Base-by-base conservation (phyloP, 371 early-diverging fungal species). In the Lichtheimia ornata region DNA sequence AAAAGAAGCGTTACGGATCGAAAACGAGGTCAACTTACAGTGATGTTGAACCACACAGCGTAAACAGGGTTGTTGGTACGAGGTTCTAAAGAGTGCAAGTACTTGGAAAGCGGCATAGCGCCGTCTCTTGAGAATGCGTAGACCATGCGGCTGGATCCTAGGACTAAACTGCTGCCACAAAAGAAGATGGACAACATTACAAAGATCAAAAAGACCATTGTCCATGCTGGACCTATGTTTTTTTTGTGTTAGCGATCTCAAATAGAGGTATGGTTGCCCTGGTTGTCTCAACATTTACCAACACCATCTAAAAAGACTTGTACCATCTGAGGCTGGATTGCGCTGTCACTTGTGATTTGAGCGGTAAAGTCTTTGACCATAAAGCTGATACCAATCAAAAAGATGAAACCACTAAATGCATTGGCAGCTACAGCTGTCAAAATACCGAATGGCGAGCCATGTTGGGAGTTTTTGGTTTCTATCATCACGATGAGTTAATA, bases 91-190 rank as follows among this genome's bases (percentile, higher is more conserved):
- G 58, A 0, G 53, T 77, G 76, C 14, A 81, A 50, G n/a, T 64
- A 51, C 14, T 69, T 72, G 44, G 78, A 77, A 30, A 75, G 66
- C 6, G 77, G 76, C 78, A 81, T 73, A 7, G 78, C 89, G 18
- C 88, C 88, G 68, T 90, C 90, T 63, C 92, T 79, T 17, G 90
- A 84, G 75, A 91, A 89, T 6, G 90, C 89, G 62, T 89, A 91
- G 17, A 89, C 77, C 88, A 87, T 88, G 45, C 90, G 83, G 7
- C 87, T 86, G 62, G 83, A 85, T 50, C 87, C 79, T 2, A 84
- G 71, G 4, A 76, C 72, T 3, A 82, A 74, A 42, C 83, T 79
- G 27, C 79, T 66, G 25, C 86, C 84, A 35, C 83, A 83, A 56
- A 84, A 81, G 73, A 86, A 86, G 47, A 77, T 82, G 40, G 76